Conservation (phyloP, 164 flowering plant genomes). For the Nymphaea thermarum region DNA sequence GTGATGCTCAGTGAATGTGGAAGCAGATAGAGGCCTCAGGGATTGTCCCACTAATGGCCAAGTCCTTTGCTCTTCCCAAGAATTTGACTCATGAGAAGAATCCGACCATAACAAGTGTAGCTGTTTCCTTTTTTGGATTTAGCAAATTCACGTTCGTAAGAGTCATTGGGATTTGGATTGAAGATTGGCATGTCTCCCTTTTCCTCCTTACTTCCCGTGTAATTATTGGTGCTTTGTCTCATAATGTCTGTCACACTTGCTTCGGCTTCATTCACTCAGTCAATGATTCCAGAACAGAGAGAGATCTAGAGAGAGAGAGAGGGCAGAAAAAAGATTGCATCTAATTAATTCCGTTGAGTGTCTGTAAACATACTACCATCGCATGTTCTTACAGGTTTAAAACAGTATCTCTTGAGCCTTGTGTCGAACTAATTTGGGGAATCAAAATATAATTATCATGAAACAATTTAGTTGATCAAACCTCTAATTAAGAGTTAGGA, state of each 20-base stretch:
- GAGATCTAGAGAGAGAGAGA: conserved; percentile 1
- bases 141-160: not conserved
- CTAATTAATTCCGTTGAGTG: no score
- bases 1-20: not conserved
- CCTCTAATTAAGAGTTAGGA: no score
- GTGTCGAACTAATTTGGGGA: no score
- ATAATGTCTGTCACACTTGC: conserved; percentile 6
- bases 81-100: not conserved
- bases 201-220: conserved; percentile 4
- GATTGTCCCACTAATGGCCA: not conserved
- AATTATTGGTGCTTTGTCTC: conserved; percentile 14
- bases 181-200: conserved; percentile 3
- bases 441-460: no score
- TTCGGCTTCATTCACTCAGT: not conserved
- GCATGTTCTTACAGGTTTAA: no score
- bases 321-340: no score
- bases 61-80: not conserved
- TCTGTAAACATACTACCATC: no score
- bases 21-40: not conserved
- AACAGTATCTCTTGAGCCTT: no score
- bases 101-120: not conserved
- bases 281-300: conserved; percentile 1
- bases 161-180: conserved; percentile 16
- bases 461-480: no score
- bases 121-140: no score